Base-by-base conservation (phyloP, 192 early-diverging fungal species). In the Chytriomyces confervae region DNA sequence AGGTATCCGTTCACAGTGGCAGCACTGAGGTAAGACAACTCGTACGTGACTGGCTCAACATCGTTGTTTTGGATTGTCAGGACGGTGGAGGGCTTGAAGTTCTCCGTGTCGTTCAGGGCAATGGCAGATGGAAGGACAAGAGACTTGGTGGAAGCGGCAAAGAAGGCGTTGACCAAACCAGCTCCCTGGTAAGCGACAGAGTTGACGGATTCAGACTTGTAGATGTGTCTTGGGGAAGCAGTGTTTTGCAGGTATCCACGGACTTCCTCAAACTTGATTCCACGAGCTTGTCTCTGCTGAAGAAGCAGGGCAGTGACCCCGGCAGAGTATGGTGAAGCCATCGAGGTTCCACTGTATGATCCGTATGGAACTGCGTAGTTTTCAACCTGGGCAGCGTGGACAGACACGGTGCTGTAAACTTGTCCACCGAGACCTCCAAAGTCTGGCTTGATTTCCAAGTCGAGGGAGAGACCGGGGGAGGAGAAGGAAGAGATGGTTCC, bases 241-340 rank as follows among this genome's bases (percentile, higher is more conserved):
- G 83, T 87, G 53, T 92, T 88, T 16, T 86, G 82, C 6, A 92
- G 51, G 70, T 85, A 69, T 18, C 83, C 74, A 7, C 79, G 77
- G 11, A 82, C 50, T 18, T 53, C 36, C 18, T 78, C 76, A 36
- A 68, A 50, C 50, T 44, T 50, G 7, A 75, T 76, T 36, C 29
- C 29, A 36, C 29, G 29, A 18, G 61, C 69, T 68, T 85, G 86
- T 29, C 76, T 70, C 7, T 84, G 84, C 66, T 92, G 86, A 62
- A 88, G 81, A 10, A 91, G 75, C 44, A 96, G 79, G 1, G 93
- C 94, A 3, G 89, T 80, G 2, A 89, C 75, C 7, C 94, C 95
- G n/a, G 92, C 87, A 23, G 91, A 79, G 76, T 93, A 92, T 0
- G 95, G 93, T 24, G 89, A 84, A 7, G 95, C 87, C 95, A 96